phyloP scores from a whole-genome alignment of 352 stramenopile species.

The Pythium biforme region DNA sequence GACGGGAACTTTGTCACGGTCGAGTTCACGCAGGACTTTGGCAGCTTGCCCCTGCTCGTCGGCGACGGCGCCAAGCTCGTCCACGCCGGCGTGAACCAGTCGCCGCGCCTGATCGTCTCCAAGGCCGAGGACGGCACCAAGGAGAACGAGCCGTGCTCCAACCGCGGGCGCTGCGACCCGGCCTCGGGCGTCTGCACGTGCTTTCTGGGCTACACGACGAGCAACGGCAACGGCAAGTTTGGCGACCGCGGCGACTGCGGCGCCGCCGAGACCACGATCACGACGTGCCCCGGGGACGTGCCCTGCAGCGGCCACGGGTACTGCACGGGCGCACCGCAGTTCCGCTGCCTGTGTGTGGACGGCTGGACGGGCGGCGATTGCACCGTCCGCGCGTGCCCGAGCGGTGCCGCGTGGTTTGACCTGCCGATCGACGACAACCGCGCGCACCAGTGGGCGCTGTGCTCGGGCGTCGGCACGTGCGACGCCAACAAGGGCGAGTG shows the following conservation, averaged over 20 bases:
- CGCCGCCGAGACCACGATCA: constrained; percentile 34
- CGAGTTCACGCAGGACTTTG: constrained; percentile 83
- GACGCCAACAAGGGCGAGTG: constrained; percentile 63
- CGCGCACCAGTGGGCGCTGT: constrained; percentile 50
- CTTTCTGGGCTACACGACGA: constrained; percentile 80
- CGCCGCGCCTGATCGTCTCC: constrained; percentile 43
- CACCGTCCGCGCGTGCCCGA: constrained; percentile 62
- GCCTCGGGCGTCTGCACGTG: constrained; percentile 85
- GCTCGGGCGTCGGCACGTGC: constrained; percentile 70
- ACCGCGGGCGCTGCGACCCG: constrained; percentile 68
- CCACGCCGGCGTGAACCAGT: constrained; percentile 52
- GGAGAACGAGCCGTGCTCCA: constrained; percentile 85
- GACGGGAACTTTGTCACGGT: constrained; percentile 71
- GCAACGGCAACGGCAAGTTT: constrained; percentile 42
- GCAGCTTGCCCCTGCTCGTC: constrained; percentile 74
- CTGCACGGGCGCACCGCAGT: constrained; percentile 64
- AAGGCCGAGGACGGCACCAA: constrained; percentile 84
- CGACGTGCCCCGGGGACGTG: constrained; percentile 39
- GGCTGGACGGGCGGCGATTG: constrained; percentile 69
- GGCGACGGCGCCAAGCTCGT: constrained; percentile 56
- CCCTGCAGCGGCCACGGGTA: constrained; percentile 74
- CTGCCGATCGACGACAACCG: constrained; percentile 49
- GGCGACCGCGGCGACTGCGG: constrained; percentile 76
- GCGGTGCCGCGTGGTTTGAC: constrained; percentile 70
- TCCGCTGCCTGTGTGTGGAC: constrained; percentile 62